A percentile compares a stretch with the other conserved stretches of the same genome.
Evolutionary conservation across 1,284 basidiomycete species (phyloP).

Genomic region (Melampsora medusae): DNA sequence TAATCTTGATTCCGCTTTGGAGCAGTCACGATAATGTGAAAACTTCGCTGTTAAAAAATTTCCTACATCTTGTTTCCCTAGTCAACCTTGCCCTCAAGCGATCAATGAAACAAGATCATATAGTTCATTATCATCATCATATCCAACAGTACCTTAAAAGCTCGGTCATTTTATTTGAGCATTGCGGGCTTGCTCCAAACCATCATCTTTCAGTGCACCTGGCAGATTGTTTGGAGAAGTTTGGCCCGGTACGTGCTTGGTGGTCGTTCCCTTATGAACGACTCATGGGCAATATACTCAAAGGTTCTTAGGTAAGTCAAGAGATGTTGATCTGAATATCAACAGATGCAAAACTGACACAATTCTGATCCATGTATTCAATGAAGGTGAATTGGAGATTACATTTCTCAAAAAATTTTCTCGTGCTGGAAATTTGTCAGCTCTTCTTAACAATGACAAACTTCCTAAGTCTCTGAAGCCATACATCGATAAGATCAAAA

Average conservation of each 20-base stretch:
- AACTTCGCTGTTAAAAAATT: slow-evolving; percentile 16
- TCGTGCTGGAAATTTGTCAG: slow-evolving; percentile 8
- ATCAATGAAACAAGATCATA: neutral
- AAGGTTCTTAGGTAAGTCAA: neutral
- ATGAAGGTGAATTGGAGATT: neutral
- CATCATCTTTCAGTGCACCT: slow-evolving; percentile 13
- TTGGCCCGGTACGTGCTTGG: slow-evolving; percentile 1
- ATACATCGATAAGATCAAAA: neutral
- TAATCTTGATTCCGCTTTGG: slow-evolving; percentile 17
- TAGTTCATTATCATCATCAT: slow-evolving; percentile 12
- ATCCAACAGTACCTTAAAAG: slow-evolving; percentile 1
- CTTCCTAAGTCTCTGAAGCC: neutral
- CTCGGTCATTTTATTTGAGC: slow-evolving; percentile 8
- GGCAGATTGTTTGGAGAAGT: slow-evolving; percentile 9
- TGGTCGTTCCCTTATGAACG: slow-evolving; percentile 5
- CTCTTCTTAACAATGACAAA: neutral
- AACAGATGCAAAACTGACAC: no score
- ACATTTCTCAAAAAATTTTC: slow-evolving; percentile 4
- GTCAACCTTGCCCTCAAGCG: slow-evolving; percentile 3
- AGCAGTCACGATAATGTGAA: neutral
- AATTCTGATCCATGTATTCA: no score
- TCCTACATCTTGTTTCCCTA: slow-evolving; percentile 12
- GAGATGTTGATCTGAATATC: no score
- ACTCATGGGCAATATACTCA: slow-evolving; percentile 7
- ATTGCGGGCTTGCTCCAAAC: neutral